phyloP scores from a whole-genome alignment of 345 rosid species.

The Gynandropsis gynandra region DNA sequence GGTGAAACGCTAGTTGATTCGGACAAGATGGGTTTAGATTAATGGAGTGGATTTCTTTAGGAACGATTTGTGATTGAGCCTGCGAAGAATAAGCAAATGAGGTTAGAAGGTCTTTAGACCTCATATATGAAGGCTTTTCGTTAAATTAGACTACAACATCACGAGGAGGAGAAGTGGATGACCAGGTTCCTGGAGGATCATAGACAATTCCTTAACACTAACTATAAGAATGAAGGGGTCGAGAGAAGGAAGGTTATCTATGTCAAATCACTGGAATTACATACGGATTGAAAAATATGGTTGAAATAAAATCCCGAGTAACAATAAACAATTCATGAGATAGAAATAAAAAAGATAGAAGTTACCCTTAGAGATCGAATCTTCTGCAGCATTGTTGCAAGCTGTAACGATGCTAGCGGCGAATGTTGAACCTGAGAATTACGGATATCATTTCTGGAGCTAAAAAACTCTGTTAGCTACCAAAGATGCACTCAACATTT shows the following conservation, averaged over 20 bases:
- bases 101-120: neutral
- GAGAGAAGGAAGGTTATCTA: too few relatives aligned
- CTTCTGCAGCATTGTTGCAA: conserved; percentile 59
- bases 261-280: too few relatives aligned
- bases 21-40: conserved; percentile 75
- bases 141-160: too few relatives aligned
- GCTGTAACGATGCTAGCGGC: conserved; percentile 50
- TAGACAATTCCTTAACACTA: too few relatives aligned
- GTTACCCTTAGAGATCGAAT: conserved; percentile 38
- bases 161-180: too few relatives aligned
- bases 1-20: conserved; percentile 84
- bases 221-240: too few relatives aligned
- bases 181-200: too few relatives aligned
- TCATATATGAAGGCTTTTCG: too few relatives aligned
- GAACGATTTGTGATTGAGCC: conserved; percentile 78
- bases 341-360: conserved; percentile 12
- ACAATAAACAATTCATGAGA: conserved; percentile 4
- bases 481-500: too few relatives aligned
- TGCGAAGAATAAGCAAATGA: conserved; percentile 24
- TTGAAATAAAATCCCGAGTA: too few relatives aligned
- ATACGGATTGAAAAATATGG: too few relatives aligned
- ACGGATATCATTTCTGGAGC: conserved; percentile 3
- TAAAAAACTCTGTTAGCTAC: too few relatives aligned
- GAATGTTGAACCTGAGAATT: conserved; percentile 41
- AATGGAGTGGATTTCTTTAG: conserved; percentile 79